phyloP scores from a whole-genome alignment of 345 rosid species.

The Citrus mangshanensis region DNA sequence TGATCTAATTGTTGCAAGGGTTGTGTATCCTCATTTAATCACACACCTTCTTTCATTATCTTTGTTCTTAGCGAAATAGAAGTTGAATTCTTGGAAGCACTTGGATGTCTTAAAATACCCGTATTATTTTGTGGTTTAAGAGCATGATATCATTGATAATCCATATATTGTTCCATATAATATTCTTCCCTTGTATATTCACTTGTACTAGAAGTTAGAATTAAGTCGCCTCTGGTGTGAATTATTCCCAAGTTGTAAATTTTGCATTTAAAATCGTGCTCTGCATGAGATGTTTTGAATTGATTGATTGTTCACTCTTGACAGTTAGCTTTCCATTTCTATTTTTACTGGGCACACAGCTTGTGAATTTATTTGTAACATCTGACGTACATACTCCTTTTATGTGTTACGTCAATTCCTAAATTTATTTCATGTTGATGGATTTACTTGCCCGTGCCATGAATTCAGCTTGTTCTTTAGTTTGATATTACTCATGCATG shows the following conservation, averaged over 20 bases:
- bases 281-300: background rate
- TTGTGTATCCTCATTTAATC: background rate
- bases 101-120: background rate
- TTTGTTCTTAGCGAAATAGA: background rate
- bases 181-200: background rate
- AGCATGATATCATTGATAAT: background rate
- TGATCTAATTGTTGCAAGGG: background rate
- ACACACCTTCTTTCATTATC: background rate
- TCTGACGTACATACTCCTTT: background rate
- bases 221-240: background rate
- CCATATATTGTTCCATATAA: background rate
- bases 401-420: background rate
- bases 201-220: background rate
- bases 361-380: background rate
- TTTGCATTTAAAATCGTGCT: background rate
- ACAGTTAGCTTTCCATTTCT: background rate
- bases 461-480: background rate
- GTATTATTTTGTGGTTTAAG: background rate
- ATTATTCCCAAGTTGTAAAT: background rate
- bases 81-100: background rate
- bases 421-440: background rate
- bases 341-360: background rate
- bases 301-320: conserved; percentile 5
- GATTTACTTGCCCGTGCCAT: background rate
- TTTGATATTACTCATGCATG: background rate